Base-by-base conservation (phyloP, 225 moss, liverwort and hornwort genomes). In the Sphagnum contortum region DNA sequence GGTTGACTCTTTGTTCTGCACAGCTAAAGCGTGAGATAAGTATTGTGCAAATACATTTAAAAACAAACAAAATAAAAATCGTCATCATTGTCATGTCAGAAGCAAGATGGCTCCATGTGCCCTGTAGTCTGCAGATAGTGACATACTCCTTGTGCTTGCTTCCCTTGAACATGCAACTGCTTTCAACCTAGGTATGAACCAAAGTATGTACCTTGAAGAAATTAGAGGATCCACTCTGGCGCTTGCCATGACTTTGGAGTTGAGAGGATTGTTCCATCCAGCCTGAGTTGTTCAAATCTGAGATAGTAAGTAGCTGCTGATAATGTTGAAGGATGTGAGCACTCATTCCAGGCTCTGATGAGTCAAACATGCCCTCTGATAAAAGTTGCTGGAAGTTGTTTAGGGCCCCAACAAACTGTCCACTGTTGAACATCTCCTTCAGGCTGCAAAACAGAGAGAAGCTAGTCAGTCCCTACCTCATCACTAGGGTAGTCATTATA, bases 301-400 rank as follows among this genome's bases (percentile, higher is more conserved):
- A 78, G 5, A 80, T 59, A 8, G 73, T 70, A 12, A 86, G 80
- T 52, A 92, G 83, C 75, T 85, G 83, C 75, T 82, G 89, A 68
- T 76, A 92, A 75, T 90, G 92, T 69, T 92, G 88, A 69, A 86
- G 79, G 55, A 92, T 65, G 60, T 78, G 87, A 49, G 87, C 76
- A 71, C 77, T 85, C 59, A 86, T 71, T 72, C 92, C 83, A 48
- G 72, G 54, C 69, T 86, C 85, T 66, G 88, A 85, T 10, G 81
- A 73, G 62, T 92, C 92, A 70, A 92, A 90, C 92, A 90, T 80
- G 12, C 92, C 87, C 73, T 90, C 90, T 50, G 80, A 85, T 3
- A 92, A 80, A 62, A 92, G 70, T 61, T 78, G 88, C 63, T 90
- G 92, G 59, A 90, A 92, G 72, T 92, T 87, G 51, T 60, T 70